Evolutionary conservation across 1,284 basidiomycete genomes (phyloP), one percentile per base, ranked within the genome.

Genomic region (Afroboletus lepidellus): DNA sequence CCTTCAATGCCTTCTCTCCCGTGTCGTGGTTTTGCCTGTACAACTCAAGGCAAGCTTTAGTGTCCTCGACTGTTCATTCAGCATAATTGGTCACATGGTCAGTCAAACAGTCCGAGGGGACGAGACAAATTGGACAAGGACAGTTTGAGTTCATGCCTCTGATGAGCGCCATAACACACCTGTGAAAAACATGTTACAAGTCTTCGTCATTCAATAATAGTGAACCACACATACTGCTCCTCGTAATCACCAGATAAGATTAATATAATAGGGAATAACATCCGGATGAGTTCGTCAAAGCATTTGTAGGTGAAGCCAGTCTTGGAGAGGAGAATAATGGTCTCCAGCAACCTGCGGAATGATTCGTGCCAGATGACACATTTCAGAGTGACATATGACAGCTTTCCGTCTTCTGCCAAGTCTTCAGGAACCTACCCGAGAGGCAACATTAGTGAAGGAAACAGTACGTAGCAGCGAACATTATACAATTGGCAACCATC

Each of bases 401-500:
- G 23, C 12, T 46, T 46, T 0, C 33, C 12, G 8, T 46, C 23
- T 2, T 46, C 44, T 8, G 25, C 33, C 9, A 24, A 16, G 8
- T 16, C 8, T 25, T 46, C 33, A 25, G 44, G n/a, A 13, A 46
- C 33, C 44, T 18, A 5, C n/a, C n/a, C n/a, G n/a, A n/a, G n/a
- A n/a, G n/a, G n/a, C n/a, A n/a, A n/a, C n/a, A n/a, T n/a, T n/a
- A n/a, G n/a, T n/a, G n/a, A n/a, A n/a, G n/a, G n/a, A n/a, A n/a
- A n/a, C n/a, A n/a, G n/a, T n/a, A n/a, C n/a, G n/a, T n/a, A n/a
- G n/a, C n/a, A n/a, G n/a, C n/a, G n/a, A n/a, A n/a, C n/a, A n/a
- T n/a, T n/a, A n/a, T 57, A 78, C 73, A 41, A 78, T 67, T 39
- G 75, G 75, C 9, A 78, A 50, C 71, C 73, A 79, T 0, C 76